These are phyloP conservation scores for Komagataella ulmi DNA, from an alignment of 805 yeast species.

Conservation along the genomic window DNA sequence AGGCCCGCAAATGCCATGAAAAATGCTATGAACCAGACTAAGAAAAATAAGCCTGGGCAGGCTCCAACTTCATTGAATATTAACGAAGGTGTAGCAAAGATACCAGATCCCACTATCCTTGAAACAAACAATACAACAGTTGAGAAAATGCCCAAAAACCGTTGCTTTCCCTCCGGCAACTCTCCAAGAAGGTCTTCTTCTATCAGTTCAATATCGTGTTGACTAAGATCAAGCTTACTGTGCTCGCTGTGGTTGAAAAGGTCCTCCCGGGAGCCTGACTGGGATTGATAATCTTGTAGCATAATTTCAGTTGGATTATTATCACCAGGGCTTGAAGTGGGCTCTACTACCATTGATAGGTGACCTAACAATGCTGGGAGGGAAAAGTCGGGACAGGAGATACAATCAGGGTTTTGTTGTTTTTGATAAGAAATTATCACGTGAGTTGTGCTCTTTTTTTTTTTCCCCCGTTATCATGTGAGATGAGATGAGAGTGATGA, in stretches of 20 bases:
- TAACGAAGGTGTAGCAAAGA: constrained; percentile 59
- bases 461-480: too few species aligned
- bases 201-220: not conserved
- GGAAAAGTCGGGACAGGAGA: not conserved
- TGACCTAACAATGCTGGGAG: not conserved
- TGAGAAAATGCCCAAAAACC: constrained; percentile 60
- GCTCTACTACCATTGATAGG: not conserved
- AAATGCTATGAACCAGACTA: constrained; percentile 53
- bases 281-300: not conserved
- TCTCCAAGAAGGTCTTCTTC: constrained; percentile 21
- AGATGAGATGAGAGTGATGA: not conserved
- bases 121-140: constrained; percentile 53
- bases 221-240: not conserved
- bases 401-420: not conserved
- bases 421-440: not conserved
- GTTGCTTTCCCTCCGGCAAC: constrained; percentile 44
- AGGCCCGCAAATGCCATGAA: constrained; percentile 53
- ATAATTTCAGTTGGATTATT: not conserved
- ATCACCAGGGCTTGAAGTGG: not conserved
- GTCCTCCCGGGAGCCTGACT: not conserved
- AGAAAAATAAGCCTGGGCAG: constrained; percentile 43
- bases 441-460: not conserved
- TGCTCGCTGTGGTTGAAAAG: not conserved
- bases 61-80: constrained; percentile 59
- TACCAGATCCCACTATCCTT: constrained; percentile 67